phyloP scores from a whole-genome alignment of 2,329 filamentous ascomycete genomes.

The Colletotrichum nymphaeae region DNA sequence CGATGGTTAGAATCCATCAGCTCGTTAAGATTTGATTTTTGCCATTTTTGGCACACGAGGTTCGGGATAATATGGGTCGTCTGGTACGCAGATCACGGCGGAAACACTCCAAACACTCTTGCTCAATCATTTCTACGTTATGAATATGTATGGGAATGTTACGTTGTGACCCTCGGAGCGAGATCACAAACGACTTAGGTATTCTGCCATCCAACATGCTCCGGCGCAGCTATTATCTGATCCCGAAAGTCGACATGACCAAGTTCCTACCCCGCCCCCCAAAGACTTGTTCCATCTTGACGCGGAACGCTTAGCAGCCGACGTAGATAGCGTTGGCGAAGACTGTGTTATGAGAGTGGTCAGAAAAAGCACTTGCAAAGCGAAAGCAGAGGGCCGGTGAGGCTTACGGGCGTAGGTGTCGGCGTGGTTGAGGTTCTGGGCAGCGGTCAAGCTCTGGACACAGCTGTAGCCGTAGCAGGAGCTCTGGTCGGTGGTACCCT shows the following conservation, averaged over 20 bases:
- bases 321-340: constrained; percentile 45
- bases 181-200: neutral
- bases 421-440: constrained; percentile 70
- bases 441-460: constrained; percentile 57
- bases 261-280: neutral
- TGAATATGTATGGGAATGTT: neutral
- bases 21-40: neutral
- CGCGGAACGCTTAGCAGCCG: constrained; percentile 48
- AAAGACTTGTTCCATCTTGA: neutral
- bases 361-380: constrained; percentile 42
- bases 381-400: no score
- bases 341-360: constrained; percentile 40
- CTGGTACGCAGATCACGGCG: no score
- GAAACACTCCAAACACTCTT: no score
- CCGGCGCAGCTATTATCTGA: neutral
- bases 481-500: constrained; percentile 69
- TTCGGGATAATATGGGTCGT: no score
- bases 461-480: constrained; percentile 66
- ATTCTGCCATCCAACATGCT: neutral
- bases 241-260: neutral
- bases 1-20: neutral
- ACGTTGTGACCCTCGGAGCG: neutral
- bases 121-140: neutral
- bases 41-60: neutral
- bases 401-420: constrained; percentile 59